Base-by-base conservation (phyloP, 495 filamentous ascomycete species). In the Oidiodendron maius region DNA sequence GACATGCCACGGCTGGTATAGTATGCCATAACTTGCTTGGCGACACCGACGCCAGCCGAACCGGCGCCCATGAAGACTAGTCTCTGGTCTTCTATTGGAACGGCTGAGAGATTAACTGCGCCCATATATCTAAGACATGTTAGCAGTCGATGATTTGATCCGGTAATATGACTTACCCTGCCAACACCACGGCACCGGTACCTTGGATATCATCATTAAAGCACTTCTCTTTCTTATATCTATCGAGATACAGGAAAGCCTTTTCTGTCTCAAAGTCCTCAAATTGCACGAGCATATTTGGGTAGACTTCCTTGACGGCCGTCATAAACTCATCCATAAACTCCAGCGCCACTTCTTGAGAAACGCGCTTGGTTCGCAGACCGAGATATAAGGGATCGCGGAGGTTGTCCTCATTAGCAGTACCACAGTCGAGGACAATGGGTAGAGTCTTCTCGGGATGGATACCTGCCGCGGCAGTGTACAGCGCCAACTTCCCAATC, bases 161-260 rank as follows among this genome's bases (percentile, higher is more conserved):
- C 25, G 32, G 13, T 28, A 1, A 12, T 18, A 10, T 32, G 6
- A 3, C 74, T 67, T 67, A 79, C 72, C 93, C 93, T 32, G 79
- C 90, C 34, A 97, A 76, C 50, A 97, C 88, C 53, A 98, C 93
- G 52, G 93, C 90, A 51, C 93, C 93, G 57, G 93, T 98, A 58
- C 93, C 93, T 75, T 97, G 93, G 61, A 98, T 91, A 60, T 98
- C 93, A 61, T 98, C 93, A 61, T 98, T 98, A 79, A 98, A 98
- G 72, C 86, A 91, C 63, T 89, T 94, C 43, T 73, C 78, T 57
- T 86, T 77, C 39, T 84, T 83, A 64, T 96, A 97, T 37, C 89
- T 78, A 64, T 95, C 84, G 34, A 98, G 76, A 40, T 91, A 88
- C 47, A 88, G 86, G 80, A 98, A 98, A 12, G 93, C 93, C 65